Conservation (phyloP, 805 yeast genomes). For the Yarrowia sp. region DNA sequence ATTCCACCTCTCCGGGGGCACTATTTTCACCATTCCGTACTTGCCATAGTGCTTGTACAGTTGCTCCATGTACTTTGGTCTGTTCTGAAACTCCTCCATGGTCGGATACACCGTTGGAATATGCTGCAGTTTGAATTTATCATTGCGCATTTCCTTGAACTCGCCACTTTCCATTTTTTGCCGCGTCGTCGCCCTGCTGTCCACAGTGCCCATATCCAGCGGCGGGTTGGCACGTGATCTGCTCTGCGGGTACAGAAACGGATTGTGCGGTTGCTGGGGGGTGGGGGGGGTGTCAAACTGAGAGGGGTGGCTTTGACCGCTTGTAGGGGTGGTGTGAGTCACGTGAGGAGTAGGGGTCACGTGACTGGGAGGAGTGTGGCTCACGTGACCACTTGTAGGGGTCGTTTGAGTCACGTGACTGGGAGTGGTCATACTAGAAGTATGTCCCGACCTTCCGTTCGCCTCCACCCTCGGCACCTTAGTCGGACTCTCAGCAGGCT, state of each 20-base stretch:
- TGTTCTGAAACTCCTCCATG: conserved; percentile 60
- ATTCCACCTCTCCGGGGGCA: conserved; percentile 59
- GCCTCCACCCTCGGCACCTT: background rate
- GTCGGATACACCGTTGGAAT: conserved; percentile 62
- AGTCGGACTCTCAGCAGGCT: background rate
- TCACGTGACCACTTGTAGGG: background rate
- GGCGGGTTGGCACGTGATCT: conserved; percentile 56
- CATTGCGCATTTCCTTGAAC: background rate
- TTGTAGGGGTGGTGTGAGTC: background rate
- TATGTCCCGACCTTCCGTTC: no score
- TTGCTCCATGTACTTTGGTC: conserved; percentile 64
- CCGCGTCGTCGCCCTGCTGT: conserved; percentile 7
- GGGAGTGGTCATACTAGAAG: no score
- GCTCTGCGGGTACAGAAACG: conserved; percentile 57
- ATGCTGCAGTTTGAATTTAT: conserved; percentile 40
- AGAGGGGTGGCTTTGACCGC: no score
- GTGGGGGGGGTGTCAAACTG: background rate
- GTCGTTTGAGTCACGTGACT: background rate
- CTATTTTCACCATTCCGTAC: conserved; percentile 74
- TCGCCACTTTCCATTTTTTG: background rate
- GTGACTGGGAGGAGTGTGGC: background rate
- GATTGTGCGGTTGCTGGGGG: conserved; percentile 47
- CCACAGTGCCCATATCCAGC: conserved; percentile 50
- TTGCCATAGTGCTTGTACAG: conserved; percentile 57
- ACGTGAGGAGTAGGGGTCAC: no score